A percentile compares a stretch with the other conserved stretches of the same genome.
Conservation (phyloP, 345 rosid genomes). For the Corchorus capsularis region DNA sequence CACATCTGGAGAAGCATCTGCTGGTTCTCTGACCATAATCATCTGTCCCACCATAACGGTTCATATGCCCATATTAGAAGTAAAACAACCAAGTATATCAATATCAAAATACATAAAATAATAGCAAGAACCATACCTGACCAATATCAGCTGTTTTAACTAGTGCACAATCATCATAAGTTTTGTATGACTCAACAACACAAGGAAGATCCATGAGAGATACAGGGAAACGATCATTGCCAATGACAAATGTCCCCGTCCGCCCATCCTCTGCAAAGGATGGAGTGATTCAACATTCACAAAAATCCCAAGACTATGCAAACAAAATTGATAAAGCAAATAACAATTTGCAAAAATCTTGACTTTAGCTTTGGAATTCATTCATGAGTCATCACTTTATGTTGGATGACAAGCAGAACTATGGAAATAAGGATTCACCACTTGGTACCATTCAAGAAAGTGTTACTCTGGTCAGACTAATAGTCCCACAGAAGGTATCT, state of each 20-base stretch:
- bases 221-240: conserved; percentile 68
- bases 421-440: no score
- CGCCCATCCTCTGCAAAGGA: conserved; percentile 79
- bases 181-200: conserved; percentile 90
- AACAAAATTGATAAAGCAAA: not conserved
- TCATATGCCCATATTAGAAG: not conserved
- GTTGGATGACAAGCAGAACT: not conserved
- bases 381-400: not conserved
- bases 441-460: not conserved
- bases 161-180: conserved; percentile 82
- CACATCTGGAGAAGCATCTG: conserved; percentile 74
- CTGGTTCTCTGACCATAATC: conserved; percentile 89
- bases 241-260: conserved; percentile 78
- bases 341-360: not conserved
- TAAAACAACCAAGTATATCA: not conserved
- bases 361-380: not conserved
- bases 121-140: conserved; percentile 50
- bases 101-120: not conserved
- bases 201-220: conserved; percentile 91
- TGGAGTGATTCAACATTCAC: not conserved
- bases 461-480: not conserved
- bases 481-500: not conserved
- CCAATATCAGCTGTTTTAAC: conserved; percentile 95
- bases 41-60: conserved; percentile 47
- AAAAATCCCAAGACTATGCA: not conserved